Conservation (phyloP, 352 stramenopile species). For the Pilasporangium apinafurcum region DNA sequence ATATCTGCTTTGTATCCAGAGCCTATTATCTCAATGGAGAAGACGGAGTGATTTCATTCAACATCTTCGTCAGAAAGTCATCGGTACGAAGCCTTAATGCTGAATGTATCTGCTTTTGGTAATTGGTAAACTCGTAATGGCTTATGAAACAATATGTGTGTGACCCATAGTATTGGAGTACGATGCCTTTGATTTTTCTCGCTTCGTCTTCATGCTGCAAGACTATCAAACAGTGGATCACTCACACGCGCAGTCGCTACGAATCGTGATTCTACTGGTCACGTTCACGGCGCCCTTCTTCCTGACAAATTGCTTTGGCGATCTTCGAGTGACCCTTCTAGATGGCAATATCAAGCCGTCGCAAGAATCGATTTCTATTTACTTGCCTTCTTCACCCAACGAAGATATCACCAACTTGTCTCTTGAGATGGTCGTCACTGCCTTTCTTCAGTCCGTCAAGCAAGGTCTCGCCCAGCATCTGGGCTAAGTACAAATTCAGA, state of each 20-base stretch:
- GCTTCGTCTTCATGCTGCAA: slow-evolving; percentile 41
- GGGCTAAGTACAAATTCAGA: no score
- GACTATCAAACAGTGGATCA: slow-evolving; percentile 27
- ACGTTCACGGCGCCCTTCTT: slow-evolving; percentile 34
- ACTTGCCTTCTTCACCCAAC: slow-evolving; percentile 6
- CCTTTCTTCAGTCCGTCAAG: slow-evolving; percentile 20
- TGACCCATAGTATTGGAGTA: slow-evolving; percentile 31
- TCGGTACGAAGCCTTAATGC: slow-evolving; percentile 14
- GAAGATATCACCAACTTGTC: background rate
- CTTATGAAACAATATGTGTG: background rate
- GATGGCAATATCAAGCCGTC: slow-evolving; percentile 11
- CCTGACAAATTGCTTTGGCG: slow-evolving; percentile 26
- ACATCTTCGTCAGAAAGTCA: slow-evolving; percentile 16
- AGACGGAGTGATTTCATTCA: slow-evolving; percentile 29
- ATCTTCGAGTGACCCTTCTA: slow-evolving; percentile 27
- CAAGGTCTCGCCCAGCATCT: no score
- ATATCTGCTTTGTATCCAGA: slow-evolving; percentile 10
- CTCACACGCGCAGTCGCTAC: slow-evolving; percentile 24
- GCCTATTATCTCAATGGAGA: slow-evolving; percentile 32
- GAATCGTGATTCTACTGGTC: slow-evolving; percentile 28
- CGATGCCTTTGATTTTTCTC: slow-evolving; percentile 39
- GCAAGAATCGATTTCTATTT: no score
- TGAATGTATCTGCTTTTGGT: background rate
- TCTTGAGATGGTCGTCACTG: slow-evolving; percentile 5
- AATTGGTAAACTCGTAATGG: background rate